A percentile compares a stretch with the other conserved stretches of the same genome.
Evolutionary conservation across 305 asterid species (phyloP).

Genomic region (Fraxinus velutina): DNA sequence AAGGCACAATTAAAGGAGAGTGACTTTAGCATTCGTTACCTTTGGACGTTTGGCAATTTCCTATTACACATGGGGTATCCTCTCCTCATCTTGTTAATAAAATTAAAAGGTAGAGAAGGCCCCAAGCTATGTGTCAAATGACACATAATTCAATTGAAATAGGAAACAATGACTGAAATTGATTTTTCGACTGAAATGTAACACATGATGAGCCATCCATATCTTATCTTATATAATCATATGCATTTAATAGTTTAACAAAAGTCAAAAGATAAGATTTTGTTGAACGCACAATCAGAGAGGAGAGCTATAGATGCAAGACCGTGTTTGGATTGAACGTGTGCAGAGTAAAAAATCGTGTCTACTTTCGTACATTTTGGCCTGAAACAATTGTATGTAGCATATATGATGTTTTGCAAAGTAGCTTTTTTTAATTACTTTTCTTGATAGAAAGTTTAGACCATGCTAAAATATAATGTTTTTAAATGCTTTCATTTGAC

Average conservation of each 20-base stretch:
- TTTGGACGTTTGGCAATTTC: constrained; percentile 15
- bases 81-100: not conserved
- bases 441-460: not conserved
- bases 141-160: not conserved
- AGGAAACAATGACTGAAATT: constrained; percentile 13
- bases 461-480: not conserved
- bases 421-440: not conserved
- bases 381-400: too few species aligned
- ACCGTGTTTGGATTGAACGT: too few species aligned
- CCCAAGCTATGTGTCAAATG: not conserved
- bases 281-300: not conserved
- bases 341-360: too few species aligned
- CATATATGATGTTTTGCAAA: not conserved
- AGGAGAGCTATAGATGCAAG: too few species aligned
- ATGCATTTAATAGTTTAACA: not conserved
- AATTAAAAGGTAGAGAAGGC: not conserved
- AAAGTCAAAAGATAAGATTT: not conserved
- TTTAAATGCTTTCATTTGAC: not conserved
- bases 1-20: not conserved
- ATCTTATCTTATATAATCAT: constrained; percentile 18
- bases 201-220: constrained; percentile 21
- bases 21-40: not conserved
- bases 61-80: not conserved
- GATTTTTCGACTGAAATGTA: constrained; percentile 24
- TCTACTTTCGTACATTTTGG: too few species aligned